phyloP scores from a whole-genome alignment of 2,329 filamentous ascomycete species.

The Emmonsiellopsis sp. region DNA sequence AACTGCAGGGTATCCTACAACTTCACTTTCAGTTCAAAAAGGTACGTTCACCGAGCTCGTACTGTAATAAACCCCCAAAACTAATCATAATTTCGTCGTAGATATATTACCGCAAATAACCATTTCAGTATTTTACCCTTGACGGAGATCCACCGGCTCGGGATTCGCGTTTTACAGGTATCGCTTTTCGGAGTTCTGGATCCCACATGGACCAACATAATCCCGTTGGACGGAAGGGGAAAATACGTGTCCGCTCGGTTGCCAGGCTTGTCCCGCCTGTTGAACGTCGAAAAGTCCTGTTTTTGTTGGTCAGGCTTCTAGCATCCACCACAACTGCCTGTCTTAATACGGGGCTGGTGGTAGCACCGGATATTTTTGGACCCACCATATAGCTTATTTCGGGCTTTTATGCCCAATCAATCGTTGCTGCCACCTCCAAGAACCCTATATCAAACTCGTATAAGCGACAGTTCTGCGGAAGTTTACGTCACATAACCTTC shows the following conservation, averaged over 20 bases:
- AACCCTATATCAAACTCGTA: background rate
- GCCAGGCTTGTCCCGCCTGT: background rate
- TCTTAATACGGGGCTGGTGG: background rate
- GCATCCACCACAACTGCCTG: background rate
- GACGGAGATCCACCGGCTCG: background rate
- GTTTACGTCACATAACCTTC: background rate
- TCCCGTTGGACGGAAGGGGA: background rate
- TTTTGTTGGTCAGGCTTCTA: background rate
- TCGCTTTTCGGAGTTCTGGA: background rate
- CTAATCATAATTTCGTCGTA: slow-evolving; percentile 34
- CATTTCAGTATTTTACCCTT: slow-evolving; percentile 6
- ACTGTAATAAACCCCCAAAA: slow-evolving; percentile 25
- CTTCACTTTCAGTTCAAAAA: slow-evolving; percentile 99
- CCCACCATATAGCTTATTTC: background rate
- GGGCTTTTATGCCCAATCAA: slow-evolving; percentile 1
- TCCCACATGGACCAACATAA: background rate
- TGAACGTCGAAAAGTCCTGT: background rate
- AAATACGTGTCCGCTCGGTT: background rate
- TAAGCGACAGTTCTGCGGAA: background rate
- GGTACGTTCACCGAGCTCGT: slow-evolving; percentile 42
- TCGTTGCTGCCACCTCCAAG: background rate
- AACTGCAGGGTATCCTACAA: slow-evolving; percentile 72
- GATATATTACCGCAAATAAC: slow-evolving; percentile 42
- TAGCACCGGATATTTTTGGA: background rate
- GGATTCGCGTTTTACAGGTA: background rate